Evolutionary conservation across 192 early-diverging fungal genomes (phyloP), one percentile per base, ranked within the genome.

Genomic region (Backusella westeae): DNA sequence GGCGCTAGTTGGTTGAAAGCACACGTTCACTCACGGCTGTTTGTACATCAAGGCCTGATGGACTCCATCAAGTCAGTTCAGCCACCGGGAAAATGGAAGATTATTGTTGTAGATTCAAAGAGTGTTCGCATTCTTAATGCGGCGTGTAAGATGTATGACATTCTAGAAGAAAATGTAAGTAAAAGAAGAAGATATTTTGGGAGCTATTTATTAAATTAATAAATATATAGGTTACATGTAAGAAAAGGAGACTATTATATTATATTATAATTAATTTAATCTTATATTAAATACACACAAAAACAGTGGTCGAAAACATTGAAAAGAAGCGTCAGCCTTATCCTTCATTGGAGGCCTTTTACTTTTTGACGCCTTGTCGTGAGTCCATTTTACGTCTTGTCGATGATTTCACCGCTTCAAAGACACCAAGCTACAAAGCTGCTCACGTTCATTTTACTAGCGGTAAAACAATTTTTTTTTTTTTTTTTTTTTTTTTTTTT

Each of bases 51-150:
- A 90, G 88, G 87, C 17, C 75, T 90, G 70, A 71, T 92, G 67
- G 94, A 95, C 67, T 93, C 93, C 86, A 91, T 96, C 75, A 86
- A 88, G 79, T 85, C 92, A 0, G 87, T 94, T 26, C 87, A 94
- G 74, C 91, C 92, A 15, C 85, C 91, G 17, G 87, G 87, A 67
- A 83, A 87, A 72, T 96, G 92, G 93, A 96, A 96, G 81, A 88
- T 96, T 73, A 81, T 95, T 4, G 91, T 96, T 12, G 89, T 95
- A 0, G 95, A 96, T 86, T 83, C 87, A 36, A 89, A 89, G 44
- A 88, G 93, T 21, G 78, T 90, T 68, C 89, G 91, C 41, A 89
- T 96, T 42, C 80, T 95, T 12, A 91, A 88, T 71, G 89, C 88
- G 9, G 87, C 91, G 5, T 92, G 91, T 82, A 94, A 94, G 77